phyloP scores from a whole-genome alignment of 73 alveolate genomes.

The Stentor coeruleus region DNA sequence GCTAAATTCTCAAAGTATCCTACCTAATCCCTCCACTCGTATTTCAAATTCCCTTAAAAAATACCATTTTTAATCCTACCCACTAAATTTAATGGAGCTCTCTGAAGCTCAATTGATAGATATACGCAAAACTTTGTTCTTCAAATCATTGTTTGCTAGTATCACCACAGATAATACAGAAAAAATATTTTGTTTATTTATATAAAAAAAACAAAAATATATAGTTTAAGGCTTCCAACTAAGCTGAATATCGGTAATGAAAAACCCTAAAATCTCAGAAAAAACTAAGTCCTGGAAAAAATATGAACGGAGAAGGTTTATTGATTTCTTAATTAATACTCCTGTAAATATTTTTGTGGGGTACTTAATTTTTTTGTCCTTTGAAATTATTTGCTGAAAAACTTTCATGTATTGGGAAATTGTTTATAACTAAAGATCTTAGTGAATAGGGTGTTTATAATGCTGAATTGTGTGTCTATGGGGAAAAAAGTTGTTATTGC shows the following conservation, averaged over 20 bases:
- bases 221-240: slow-evolving; percentile 60
- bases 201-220: not conserved
- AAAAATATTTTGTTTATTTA: slow-evolving; percentile 38
- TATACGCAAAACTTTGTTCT: slow-evolving; percentile 49
- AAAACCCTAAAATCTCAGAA: slow-evolving; percentile 38
- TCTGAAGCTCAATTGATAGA: slow-evolving; percentile 45
- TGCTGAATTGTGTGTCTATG: slow-evolving; percentile 68
- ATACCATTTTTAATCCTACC: too few species aligned
- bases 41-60: too few species aligned
- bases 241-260: slow-evolving; percentile 33
- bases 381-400: slow-evolving; percentile 73
- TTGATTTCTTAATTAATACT: slow-evolving; percentile 36
- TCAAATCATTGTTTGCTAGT: slow-evolving; percentile 43
- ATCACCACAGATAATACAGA: slow-evolving; percentile 44
- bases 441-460: slow-evolving; percentile 66
- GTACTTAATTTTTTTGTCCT: slow-evolving; percentile 87
- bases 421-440: slow-evolving; percentile 64
- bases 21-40: too few species aligned
- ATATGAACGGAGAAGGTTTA: slow-evolving; percentile 54
- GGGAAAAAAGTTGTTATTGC: slow-evolving; percentile 60
- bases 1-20: too few species aligned
- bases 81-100: slow-evolving; percentile 60
- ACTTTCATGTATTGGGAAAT: slow-evolving; percentile 52
- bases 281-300: slow-evolving; percentile 41
- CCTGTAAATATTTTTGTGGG: slow-evolving; percentile 42